A percentile compares a stretch with the other conserved stretches of the same genome.
phyloP scores from a whole-genome alignment of 2,329 filamentous ascomycete genomes.

The Shiraia sp. region DNA sequence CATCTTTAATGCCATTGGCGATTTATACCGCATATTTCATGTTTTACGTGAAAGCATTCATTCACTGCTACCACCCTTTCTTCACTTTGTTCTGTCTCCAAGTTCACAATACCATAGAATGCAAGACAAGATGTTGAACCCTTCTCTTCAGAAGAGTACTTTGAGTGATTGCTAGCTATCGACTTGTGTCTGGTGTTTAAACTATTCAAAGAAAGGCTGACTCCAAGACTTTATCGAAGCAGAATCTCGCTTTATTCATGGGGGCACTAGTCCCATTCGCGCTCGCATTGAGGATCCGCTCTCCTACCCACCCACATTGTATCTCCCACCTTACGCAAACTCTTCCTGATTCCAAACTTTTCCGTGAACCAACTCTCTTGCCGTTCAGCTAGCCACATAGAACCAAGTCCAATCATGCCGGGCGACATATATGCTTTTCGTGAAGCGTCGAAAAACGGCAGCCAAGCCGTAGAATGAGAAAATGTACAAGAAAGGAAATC shows the following conservation, averaged over 20 bases:
- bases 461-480: constrained; percentile 44
- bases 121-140: too few species aligned
- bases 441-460: constrained; percentile 43
- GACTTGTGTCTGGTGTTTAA: constrained; percentile 11
- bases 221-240: constrained; percentile 17
- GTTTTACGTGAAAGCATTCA: too few species aligned
- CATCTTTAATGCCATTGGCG: too few species aligned
- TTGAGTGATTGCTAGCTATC: too few species aligned
- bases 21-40: too few species aligned
- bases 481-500: constrained; percentile 45
- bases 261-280: constrained; percentile 33
- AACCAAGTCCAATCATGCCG: constrained; percentile 42
- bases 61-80: too few species aligned
- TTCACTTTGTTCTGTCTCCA: too few species aligned
- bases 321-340: constrained; percentile 40
- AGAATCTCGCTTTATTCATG: constrained; percentile 23
- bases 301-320: constrained; percentile 36
- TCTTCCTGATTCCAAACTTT: constrained; percentile 41
- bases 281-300: constrained; percentile 39
- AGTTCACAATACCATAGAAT: too few species aligned
- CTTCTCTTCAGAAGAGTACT: too few species aligned
- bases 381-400: constrained; percentile 40
- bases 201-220: constrained; percentile 7
- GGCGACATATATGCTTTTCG: constrained; percentile 45
- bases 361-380: constrained; percentile 41